phyloP scores from a whole-genome alignment of 1,139 yeast species.

The Debaryomyces udenii region DNA sequence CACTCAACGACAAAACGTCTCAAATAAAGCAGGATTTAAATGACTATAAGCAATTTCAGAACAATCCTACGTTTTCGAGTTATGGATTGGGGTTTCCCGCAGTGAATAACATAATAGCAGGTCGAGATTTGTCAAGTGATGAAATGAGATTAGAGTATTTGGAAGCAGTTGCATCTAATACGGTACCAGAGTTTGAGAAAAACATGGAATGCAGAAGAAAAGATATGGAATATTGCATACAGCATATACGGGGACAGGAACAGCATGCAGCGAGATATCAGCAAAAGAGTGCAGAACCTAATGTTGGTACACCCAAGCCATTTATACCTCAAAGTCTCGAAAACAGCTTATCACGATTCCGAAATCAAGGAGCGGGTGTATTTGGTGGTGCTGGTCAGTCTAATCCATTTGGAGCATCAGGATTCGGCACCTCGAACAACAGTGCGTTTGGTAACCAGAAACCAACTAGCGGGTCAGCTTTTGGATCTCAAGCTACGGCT shows the following conservation, averaged over 20 bases:
- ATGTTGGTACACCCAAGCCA: conserved; percentile 31
- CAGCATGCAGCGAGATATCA: conserved; percentile 58
- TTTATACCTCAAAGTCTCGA: conserved; percentile 40
- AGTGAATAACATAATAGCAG: conserved; percentile 42
- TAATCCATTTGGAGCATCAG: conserved; percentile 12
- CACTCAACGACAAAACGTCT: conserved; percentile 15
- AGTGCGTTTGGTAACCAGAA: conserved; percentile 12
- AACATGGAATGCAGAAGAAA: conserved; percentile 42
- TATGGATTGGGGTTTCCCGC: conserved; percentile 33
- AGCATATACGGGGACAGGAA: conserved; percentile 41
- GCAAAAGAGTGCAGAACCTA: conserved; percentile 49
- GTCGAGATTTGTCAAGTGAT: conserved; percentile 60
- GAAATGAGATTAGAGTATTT: conserved; percentile 54
- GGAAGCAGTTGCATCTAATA: conserved; percentile 42
- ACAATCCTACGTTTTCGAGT: conserved; percentile 27
- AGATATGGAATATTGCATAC: conserved; percentile 52
- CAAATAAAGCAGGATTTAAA: conserved; percentile 20
- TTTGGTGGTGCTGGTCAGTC: conserved; percentile 3
- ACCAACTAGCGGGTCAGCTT: conserved; percentile 10
- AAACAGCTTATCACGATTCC: conserved; percentile 24
- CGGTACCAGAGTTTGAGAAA: conserved; percentile 40
- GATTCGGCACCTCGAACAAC: conserved; percentile 13
- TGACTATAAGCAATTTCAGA: conserved; percentile 16
- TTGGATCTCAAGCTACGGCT: conserved; percentile 11
- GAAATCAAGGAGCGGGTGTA: conserved; percentile 6